phyloP scores from a whole-genome alignment of 768 basidiomycete species.

The Auricularia cornea region DNA sequence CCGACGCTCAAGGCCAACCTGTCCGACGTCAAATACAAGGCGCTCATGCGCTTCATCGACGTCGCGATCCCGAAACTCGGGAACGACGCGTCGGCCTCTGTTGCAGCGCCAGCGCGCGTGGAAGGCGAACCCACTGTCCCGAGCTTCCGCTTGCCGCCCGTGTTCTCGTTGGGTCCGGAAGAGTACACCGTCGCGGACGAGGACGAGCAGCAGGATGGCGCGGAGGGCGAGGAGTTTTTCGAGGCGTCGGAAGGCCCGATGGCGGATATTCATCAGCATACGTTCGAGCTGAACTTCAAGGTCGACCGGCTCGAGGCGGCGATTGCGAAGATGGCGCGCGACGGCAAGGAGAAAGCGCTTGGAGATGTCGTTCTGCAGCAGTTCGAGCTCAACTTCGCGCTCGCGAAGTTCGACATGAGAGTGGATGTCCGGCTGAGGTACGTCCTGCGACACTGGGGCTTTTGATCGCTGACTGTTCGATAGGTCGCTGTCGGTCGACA shows the following conservation, averaged over 20 bases:
- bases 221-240: conserved; percentile 54
- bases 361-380: conserved; percentile 72
- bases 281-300: conserved; percentile 79
- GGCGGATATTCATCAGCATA: conserved; percentile 42
- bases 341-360: conserved; percentile 60
- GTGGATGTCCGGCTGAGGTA: conserved; percentile 77
- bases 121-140: not conserved
- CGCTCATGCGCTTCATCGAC: conserved; percentile 86
- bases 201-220: conserved; percentile 26
- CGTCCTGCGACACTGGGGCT: conserved; percentile 5
- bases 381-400: conserved; percentile 65
- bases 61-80: conserved; percentile 77
- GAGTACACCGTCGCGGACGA: conserved; percentile 47
- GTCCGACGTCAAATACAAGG: conserved; percentile 85
- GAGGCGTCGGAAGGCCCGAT: conserved; percentile 58
- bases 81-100: conserved; percentile 29
- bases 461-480: not conserved
- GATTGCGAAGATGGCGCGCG: conserved; percentile 57
- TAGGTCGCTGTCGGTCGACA: conserved; percentile 69
- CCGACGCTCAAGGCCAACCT: conserved; percentile 85
- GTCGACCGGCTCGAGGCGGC: conserved; percentile 77
- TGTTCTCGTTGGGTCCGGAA: conserved; percentile 52
- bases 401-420: conserved; percentile 79
- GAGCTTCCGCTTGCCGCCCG: conserved; percentile 27
- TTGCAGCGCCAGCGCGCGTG: not conserved